Conservation (phyloP, 208 protist genomes). For the Borovskyia barvae region DNA sequence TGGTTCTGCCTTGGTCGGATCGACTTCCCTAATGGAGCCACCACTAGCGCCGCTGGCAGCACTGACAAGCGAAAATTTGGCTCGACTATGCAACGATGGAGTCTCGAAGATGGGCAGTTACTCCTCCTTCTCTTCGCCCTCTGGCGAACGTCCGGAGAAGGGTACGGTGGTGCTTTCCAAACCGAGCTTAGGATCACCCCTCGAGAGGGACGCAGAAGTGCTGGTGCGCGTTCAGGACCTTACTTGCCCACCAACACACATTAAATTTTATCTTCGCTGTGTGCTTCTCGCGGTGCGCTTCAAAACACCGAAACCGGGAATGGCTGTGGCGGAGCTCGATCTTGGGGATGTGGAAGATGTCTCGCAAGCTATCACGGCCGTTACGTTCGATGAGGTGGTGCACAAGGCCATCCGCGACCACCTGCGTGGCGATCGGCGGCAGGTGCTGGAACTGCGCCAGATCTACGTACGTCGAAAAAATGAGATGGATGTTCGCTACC, state of each 20-base stretch:
- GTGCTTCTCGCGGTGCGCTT: constrained; percentile 68
- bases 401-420: constrained; percentile 62
- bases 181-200: not conserved
- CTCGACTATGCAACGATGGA: constrained; percentile 15
- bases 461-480: constrained; percentile 71
- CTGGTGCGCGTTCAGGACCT: constrained; percentile 47
- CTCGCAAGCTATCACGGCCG: constrained; percentile 62
- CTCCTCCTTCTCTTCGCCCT: no score
- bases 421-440: constrained; percentile 62
- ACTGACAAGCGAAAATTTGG: constrained; percentile 26
- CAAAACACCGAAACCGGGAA: constrained; percentile 50
- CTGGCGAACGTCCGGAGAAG: no score
- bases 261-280: constrained; percentile 67
- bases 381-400: constrained; percentile 76
- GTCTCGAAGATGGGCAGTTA: no score
- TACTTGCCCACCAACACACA: constrained; percentile 49
- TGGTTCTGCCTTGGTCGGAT: not conserved
- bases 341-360: constrained; percentile 66
- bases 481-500: constrained; percentile 69
- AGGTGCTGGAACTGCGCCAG: constrained; percentile 74
- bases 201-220: constrained; percentile 2
- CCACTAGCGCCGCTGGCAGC: constrained; percentile 12
- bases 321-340: constrained; percentile 70
- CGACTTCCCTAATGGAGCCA: not conserved
- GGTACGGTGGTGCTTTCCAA: no score